These are phyloP conservation scores for Leccinellum rugosiceps DNA, from an alignment of 768 basidiomycete genomes.

Conservation along the genomic window DNA sequence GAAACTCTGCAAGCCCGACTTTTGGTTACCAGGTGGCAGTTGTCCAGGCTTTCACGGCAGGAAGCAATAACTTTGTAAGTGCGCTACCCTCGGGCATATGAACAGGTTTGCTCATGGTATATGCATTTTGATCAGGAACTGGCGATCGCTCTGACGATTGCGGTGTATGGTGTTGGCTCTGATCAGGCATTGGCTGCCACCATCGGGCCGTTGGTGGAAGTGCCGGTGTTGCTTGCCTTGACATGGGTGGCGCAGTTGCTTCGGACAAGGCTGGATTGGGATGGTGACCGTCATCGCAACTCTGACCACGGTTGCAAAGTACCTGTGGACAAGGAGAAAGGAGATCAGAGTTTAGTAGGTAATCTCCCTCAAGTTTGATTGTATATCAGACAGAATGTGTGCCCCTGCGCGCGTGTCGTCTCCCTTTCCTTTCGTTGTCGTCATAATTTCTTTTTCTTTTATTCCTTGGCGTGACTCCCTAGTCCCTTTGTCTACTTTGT, in stretches of 20 bases:
- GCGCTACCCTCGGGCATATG: background rate
- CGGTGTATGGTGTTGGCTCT: conserved; percentile 73
- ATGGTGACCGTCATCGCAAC: background rate
- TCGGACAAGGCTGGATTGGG: conserved; percentile 31
- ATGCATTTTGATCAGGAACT: conserved; percentile 52
- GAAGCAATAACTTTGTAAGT: conserved; percentile 74
- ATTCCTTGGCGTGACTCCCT: too few relatives aligned
- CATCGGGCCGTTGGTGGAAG: conserved; percentile 74
- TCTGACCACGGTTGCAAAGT: background rate
- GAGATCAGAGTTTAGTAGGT: background rate
- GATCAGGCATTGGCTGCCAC: conserved; percentile 82
- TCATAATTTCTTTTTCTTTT: too few relatives aligned
- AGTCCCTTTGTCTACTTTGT: too few relatives aligned
- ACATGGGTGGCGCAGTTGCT: conserved; percentile 62
- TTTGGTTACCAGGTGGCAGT: conserved; percentile 70
- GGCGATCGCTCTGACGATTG: conserved; percentile 79
- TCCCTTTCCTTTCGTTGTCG: too few relatives aligned
- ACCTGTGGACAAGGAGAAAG: background rate
- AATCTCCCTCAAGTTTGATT: too few relatives aligned
- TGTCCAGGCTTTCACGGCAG: conserved; percentile 76
- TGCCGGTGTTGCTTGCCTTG: conserved; percentile 69
- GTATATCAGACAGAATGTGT: too few relatives aligned
- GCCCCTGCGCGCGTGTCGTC: too few relatives aligned
- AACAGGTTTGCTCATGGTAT: background rate
- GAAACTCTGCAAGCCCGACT: background rate